phyloP scores from a whole-genome alignment of 1,139 yeast species.

The Spencermartinsiella ligniputridi region DNA sequence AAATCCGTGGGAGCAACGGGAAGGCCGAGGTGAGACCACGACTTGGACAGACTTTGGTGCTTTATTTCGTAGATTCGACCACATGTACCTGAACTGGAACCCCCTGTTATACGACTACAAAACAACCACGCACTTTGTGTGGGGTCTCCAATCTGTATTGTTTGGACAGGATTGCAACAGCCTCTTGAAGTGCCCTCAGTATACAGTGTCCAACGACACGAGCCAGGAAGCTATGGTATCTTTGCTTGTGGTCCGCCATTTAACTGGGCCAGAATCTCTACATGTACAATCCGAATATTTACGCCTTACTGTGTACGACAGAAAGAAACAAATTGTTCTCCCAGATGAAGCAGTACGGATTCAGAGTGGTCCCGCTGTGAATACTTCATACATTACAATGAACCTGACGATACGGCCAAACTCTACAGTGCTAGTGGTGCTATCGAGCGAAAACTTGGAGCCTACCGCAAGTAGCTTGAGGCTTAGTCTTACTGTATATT shows the following conservation, averaged over 20 bases:
- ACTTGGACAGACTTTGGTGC: constrained; percentile 35
- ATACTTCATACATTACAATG: constrained; percentile 28
- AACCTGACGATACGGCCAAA: constrained; percentile 25
- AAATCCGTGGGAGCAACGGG: constrained; percentile 49
- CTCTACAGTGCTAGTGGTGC: constrained; percentile 23
- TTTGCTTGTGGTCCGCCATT: constrained; percentile 44
- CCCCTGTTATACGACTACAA: constrained; percentile 37
- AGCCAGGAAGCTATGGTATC: constrained; percentile 38
- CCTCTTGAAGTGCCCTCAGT: constrained; percentile 47
- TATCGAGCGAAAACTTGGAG: constrained; percentile 17
- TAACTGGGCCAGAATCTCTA: constrained; percentile 12
- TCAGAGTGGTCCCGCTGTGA: constrained; percentile 25
- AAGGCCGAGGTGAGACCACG: constrained; percentile 13
- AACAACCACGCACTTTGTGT: constrained; percentile 35
- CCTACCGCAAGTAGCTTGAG: constrained; percentile 23
- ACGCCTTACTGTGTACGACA: constrained; percentile 23
- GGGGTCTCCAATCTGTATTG: constrained; percentile 17
- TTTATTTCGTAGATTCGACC: constrained; percentile 47
- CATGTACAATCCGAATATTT: constrained; percentile 16
- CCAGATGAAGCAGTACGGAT: constrained; percentile 19
- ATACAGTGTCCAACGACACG: constrained; percentile 38
- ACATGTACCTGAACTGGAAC: constrained; percentile 68
- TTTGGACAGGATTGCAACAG: not conserved
- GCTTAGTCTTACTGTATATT: constrained; percentile 40
- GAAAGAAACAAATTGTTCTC: constrained; percentile 15